Percentiles rank a stretch among this genome's conserved stretches.
phyloP scores from a whole-genome alignment of 345 rosid genomes.

The Durio zibethinus region DNA sequence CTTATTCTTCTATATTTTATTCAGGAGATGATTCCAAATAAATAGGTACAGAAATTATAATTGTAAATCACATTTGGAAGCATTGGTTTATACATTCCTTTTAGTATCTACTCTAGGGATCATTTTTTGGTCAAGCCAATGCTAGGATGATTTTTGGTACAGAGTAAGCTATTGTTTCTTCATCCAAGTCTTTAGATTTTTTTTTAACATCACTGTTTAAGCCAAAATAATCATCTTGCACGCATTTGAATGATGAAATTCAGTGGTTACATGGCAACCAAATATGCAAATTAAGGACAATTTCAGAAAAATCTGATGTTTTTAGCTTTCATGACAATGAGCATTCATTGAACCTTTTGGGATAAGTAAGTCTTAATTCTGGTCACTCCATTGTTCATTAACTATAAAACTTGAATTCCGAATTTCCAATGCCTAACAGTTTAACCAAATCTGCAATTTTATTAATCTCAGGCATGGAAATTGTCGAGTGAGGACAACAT shows the following conservation, averaged over 20 bases:
- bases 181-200: background rate
- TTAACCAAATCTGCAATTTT: background rate
- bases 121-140: conserved; percentile 1
- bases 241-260: background rate
- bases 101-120: conserved; percentile 14
- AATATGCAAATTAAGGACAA: conserved; percentile 44
- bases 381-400: background rate
- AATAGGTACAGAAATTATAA: background rate
- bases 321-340: conserved; percentile 35
- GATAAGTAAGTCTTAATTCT: conserved; percentile 28
- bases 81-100: conserved; percentile 21
- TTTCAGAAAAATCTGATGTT: conserved; percentile 48
- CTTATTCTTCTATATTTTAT: no score
- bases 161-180: background rate
- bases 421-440: background rate
- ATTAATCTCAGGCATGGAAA: conserved; percentile 49
- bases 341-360: conserved; percentile 23
- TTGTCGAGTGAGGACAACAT: conserved; percentile 34
- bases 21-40: no score
- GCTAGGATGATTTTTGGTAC: conserved; percentile 15
- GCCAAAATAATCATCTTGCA: background rate
- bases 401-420: background rate
- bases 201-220: no score
- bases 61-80: conserved; percentile 26
- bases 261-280: conserved; percentile 51